Evolutionary conservation across 768 basidiomycete species (phyloP), one percentile per base, ranked within the genome.

Genomic region (Pleurotus cornucopiae): DNA sequence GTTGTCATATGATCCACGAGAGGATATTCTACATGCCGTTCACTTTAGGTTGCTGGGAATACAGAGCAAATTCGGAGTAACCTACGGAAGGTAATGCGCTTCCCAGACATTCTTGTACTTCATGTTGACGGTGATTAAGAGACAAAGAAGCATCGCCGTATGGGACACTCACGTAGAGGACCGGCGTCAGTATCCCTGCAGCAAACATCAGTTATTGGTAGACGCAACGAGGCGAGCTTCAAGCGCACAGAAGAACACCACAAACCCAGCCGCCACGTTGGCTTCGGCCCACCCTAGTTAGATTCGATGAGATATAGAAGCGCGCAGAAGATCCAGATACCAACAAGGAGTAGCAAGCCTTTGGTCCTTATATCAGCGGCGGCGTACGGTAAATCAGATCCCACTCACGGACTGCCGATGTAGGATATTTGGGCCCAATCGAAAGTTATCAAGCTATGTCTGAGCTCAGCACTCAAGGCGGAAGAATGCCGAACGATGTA

Each of bases 391-490:
- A 38, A 20, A 14, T 13, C 2, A n/a, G 20, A 30, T 12, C 7
- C 5, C 39, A 53, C 51, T 40, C 23, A 53, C 0, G 90, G 90
- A 21, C 81, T 82, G n/a, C 81, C 81, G 53, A 83, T 83, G 64
- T 84, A 88, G 3, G 84, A 80, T 56, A 85, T 84, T 71, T 78
- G 68, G 6, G 84, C 74, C 91, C 90, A 93, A 61, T 92, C 90
- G 66, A 93, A 90, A 23, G 88, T 89, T 63, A 91, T 67, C 57
- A 89, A 64, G 59, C 85, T 84, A 91, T 88, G 20, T 83, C 82
- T 64, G 84, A 63, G 7, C 76, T 75, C 18, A 49, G 60, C 37
- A 60, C 55, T 47, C 66, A 67, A 41, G 6, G 18, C 14, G 25
- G 18, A 30, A 1, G 49, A 25, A 45, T 16, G 6, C 25, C 14